These are phyloP conservation scores for Pseudocercospora eumusae DNA, from an alignment of 2,329 filamentous ascomycete species.

Conservation along the genomic window DNA sequence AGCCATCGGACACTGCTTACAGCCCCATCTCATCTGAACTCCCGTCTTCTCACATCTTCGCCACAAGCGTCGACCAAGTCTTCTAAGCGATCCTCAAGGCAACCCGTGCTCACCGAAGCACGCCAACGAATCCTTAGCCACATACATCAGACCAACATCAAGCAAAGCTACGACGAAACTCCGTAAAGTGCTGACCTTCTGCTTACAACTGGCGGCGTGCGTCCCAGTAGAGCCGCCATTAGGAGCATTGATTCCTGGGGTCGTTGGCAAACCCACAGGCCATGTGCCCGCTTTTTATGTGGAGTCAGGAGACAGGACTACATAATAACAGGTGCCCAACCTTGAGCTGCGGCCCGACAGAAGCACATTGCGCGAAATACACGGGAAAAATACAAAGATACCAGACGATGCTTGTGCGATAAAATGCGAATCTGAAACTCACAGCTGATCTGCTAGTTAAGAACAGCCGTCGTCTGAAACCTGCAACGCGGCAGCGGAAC, in stretches of 20 bases:
- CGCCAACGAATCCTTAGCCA: conserved; percentile 7
- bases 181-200: conserved; percentile 2
- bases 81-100: conserved; percentile 9
- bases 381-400: not conserved
- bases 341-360: conserved; percentile 1
- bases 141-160: not conserved
- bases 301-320: conserved; percentile 11
- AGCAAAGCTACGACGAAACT: conserved; percentile 7
- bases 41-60: conserved; percentile 13
- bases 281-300: conserved; percentile 13
- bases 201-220: not conserved
- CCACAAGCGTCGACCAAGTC: conserved; percentile 9
- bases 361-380: conserved; percentile 3
- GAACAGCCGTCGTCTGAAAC: not conserved
- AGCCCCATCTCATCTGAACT: not conserved
- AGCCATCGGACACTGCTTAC: not conserved
- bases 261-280: conserved; percentile 5
- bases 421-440: conserved; percentile 9
- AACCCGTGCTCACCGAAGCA: not conserved
- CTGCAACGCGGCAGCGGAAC: conserved; percentile 10
- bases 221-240: not conserved
- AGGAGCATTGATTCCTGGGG: conserved; percentile 2
- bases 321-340: not conserved
- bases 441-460: conserved; percentile 5
- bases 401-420: not conserved